Evolutionary conservation across 2,329 filamentous ascomycete species (phyloP), one percentile per base, ranked within the genome.

Genomic region (Calcarisporium arbuscula): DNA sequence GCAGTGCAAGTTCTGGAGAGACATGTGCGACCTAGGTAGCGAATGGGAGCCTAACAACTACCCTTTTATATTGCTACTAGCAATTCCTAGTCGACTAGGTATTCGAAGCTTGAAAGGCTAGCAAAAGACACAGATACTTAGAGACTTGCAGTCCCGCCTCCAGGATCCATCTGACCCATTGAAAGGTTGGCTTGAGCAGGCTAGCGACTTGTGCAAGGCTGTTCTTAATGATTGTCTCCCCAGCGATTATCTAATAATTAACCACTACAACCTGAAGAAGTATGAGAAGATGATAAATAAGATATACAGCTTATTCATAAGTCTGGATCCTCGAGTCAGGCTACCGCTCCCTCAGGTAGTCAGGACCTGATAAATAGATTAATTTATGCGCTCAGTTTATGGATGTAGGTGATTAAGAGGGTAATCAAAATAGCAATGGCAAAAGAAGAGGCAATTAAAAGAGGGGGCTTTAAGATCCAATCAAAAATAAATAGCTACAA

Each of bases 1-100:
- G 16, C 23, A 22, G 20, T 37, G 35, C 19, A 37, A 37, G 22
- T 37, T 37, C 14, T 37, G 23, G 35, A 30, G 16, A 16, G 29
- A 37, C 29, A 8, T 37, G 8, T 32, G 29, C 29, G 19, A 37
- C 18, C 18, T 32, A 7, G 15, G 22, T 11, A 17, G 15, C 18
- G 29, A 28, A 7, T 37, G 22, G 35, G 35, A 28, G 18, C n/a
- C 17, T 11, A 35, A 35, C 19, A 29, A 35, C n/a, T n/a, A n/a
- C n/a, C n/a, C n/a, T n/a, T n/a, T n/a, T 21, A 28, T 26, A 11
- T 25, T 35, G 12, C 33, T 35, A 15, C 16, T 35, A 15, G 26
- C 26, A 4, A 12, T 35, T 14, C 33, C 19, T 16, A n/a, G 26
- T 5, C 16, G 19, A 18, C 29, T 11, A 21, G 20, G 18, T 12